Percentiles rank a stretch among this genome's conserved stretches.
Evolutionary conservation across 176 grass and related monocot species (phyloP).

Genomic region (Stipa capillata): DNA sequence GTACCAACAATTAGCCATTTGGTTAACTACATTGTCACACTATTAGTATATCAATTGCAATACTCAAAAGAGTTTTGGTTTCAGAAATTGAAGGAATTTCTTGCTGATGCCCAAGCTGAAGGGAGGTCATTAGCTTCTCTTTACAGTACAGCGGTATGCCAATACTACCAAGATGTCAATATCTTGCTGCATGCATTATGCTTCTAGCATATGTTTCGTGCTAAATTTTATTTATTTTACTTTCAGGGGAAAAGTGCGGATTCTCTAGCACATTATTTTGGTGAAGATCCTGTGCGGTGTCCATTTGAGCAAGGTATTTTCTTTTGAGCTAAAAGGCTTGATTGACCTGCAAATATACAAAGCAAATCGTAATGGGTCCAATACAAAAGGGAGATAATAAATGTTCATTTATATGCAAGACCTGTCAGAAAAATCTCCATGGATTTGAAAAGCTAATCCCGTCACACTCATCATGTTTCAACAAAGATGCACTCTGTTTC

Average conservation of each 20-base stretch:
- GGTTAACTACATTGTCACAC: not conserved
- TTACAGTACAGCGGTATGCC: constrained; percentile 73
- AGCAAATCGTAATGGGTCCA: not conserved
- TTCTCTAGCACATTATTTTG: constrained; percentile 81
- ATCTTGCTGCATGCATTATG: not conserved
- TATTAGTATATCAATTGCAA: not conserved
- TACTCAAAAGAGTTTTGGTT: constrained; percentile 8
- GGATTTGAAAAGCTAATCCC: not conserved
- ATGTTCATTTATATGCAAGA: not conserved
- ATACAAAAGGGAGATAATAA: not conserved
- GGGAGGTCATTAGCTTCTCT: constrained; percentile 77
- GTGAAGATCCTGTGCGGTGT: constrained; percentile 85
- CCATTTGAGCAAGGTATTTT: constrained; percentile 94
- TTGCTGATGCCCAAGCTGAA: constrained; percentile 80
- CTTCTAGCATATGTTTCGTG: not conserved
- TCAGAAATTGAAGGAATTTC: constrained; percentile 86
- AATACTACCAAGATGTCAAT: not conserved
- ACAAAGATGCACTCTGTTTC: not conserved
- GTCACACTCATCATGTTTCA: constrained; percentile 6
- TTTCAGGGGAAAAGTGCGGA: constrained; percentile 86
- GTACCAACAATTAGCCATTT: not conserved
- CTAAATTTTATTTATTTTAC: constrained; percentile 6
- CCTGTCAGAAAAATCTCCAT: not conserved
- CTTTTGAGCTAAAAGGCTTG: constrained; percentile 3
- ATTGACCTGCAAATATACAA: not conserved